These are phyloP conservation scores for Colletotrichum zoysiae DNA, from an alignment of 2,329 filamentous ascomycete species.

Conservation along the genomic window DNA sequence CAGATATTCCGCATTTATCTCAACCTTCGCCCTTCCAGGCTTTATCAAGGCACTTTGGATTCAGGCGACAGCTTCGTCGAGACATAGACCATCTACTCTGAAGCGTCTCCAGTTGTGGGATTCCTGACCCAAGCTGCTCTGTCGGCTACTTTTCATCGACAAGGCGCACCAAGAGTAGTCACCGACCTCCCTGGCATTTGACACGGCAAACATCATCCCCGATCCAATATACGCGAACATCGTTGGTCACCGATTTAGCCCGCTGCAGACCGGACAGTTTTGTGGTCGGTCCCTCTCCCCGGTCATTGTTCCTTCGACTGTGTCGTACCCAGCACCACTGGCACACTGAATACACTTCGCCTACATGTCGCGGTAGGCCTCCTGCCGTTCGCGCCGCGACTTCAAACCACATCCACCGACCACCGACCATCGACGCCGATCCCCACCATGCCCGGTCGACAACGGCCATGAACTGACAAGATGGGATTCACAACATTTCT, in stretches of 20 bases:
- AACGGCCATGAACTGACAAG: slow-evolving; percentile 38
- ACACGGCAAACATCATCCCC: background rate
- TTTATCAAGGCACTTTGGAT: background rate
- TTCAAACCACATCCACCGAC: background rate
- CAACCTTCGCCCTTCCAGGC: background rate
- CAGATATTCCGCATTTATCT: background rate
- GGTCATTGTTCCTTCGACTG: background rate
- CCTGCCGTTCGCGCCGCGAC: slow-evolving; percentile 5
- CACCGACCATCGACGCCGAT: slow-evolving; percentile 6
- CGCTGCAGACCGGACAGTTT: background rate
- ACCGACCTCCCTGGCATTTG: background rate
- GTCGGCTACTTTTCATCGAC: background rate
- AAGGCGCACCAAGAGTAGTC: background rate
- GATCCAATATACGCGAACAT: slow-evolving; percentile 2
- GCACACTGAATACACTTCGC: background rate
- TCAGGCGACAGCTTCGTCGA: background rate
- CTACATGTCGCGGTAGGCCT: slow-evolving; percentile 15
- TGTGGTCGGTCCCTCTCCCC: background rate
- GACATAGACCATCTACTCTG: background rate
- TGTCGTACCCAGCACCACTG: background rate
- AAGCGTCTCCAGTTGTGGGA: background rate
- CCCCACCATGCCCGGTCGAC: slow-evolving; percentile 25
- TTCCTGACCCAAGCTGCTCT: background rate
- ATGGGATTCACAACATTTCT: slow-evolving; percentile 43
- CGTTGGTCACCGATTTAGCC: background rate